Conservation (phyloP, 768 basidiomycete genomes). For the Pholiota molesta region DNA sequence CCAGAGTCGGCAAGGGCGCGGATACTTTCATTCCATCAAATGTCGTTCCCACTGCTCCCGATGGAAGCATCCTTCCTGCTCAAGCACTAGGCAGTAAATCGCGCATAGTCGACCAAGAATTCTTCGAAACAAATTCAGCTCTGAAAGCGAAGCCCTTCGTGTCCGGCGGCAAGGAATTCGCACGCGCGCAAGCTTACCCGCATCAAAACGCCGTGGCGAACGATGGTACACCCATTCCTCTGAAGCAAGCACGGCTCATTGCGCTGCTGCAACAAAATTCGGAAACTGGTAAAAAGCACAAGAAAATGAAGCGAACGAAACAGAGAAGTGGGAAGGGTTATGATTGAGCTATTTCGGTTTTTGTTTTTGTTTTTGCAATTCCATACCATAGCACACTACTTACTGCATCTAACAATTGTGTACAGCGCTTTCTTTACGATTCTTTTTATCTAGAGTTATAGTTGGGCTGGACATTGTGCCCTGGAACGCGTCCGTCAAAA, state of each 20-base stretch:
- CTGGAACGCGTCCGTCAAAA: too few species aligned
- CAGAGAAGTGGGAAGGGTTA: conserved; percentile 94
- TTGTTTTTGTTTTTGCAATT: background rate
- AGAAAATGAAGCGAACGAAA: conserved; percentile 79
- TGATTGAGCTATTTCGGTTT: conserved; percentile 42
- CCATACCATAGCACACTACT: background rate
- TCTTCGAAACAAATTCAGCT: conserved; percentile 66
- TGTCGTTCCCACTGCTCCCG: conserved; percentile 21
- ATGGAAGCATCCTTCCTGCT: conserved; percentile 28
- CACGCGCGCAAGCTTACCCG: conserved; percentile 70
- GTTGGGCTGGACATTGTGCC: too few species aligned
- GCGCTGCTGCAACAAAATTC: conserved; percentile 46
- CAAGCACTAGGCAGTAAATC: conserved; percentile 56
- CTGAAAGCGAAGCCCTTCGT: conserved; percentile 66
- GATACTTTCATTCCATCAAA: conserved; percentile 74
- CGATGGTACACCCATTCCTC: conserved; percentile 69
- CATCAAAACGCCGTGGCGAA: conserved; percentile 83
- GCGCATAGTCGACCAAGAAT: conserved; percentile 74
- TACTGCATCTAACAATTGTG: background rate
- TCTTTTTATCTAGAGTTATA: background rate
- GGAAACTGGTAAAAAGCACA: conserved; percentile 76
- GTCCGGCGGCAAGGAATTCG: conserved; percentile 60
- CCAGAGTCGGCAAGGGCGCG: conserved; percentile 82
- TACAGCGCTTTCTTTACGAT: background rate
- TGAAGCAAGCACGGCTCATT: conserved; percentile 43